Evolutionary conservation across 176 grass and related monocot genomes (phyloP).

Genomic region (Dactylis glomerata): DNA sequence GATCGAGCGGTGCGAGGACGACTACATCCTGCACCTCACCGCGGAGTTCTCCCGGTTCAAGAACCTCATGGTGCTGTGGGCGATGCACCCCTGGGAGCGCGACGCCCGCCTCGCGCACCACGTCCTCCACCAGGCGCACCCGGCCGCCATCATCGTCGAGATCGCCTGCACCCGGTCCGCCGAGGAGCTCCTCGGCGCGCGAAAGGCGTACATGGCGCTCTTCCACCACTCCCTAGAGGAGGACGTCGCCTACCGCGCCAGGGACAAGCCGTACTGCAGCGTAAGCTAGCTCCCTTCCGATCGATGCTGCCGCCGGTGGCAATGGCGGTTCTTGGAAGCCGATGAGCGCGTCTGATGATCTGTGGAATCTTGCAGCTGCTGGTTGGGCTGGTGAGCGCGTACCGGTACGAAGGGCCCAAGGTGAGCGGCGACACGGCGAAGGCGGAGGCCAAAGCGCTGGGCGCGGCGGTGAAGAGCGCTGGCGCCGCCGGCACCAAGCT

Average conservation of each 20-base stretch:
- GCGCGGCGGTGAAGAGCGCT: constrained; percentile 42
- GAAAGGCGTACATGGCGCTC: constrained; percentile 79
- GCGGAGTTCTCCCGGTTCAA: constrained; percentile 85
- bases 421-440: constrained; percentile 56
- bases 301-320: neutral
- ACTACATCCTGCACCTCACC: constrained; percentile 52
- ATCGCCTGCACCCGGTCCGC: constrained; percentile 73
- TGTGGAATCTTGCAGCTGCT: constrained; percentile 42
- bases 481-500: constrained; percentile 29
- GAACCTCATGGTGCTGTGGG: constrained; percentile 82
- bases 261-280: constrained; percentile 58
- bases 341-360: neutral
- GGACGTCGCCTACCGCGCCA: constrained; percentile 76
- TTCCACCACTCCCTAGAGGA: constrained; percentile 92
- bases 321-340: neutral
- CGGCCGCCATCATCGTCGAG: constrained; percentile 56
- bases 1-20: constrained; percentile 70
- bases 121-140: constrained; percentile 70
- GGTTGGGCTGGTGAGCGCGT: constrained; percentile 83
- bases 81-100: constrained; percentile 94
- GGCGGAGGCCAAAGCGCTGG: constrained; percentile 68
- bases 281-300: constrained; percentile 7
- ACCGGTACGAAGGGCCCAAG: constrained; percentile 69
- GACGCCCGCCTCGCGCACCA: constrained; percentile 75
- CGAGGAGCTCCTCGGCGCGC: constrained; percentile 75